Evolutionary conservation across 106 monocot genomes (phyloP).

Genomic region (Allium sativum): DNA sequence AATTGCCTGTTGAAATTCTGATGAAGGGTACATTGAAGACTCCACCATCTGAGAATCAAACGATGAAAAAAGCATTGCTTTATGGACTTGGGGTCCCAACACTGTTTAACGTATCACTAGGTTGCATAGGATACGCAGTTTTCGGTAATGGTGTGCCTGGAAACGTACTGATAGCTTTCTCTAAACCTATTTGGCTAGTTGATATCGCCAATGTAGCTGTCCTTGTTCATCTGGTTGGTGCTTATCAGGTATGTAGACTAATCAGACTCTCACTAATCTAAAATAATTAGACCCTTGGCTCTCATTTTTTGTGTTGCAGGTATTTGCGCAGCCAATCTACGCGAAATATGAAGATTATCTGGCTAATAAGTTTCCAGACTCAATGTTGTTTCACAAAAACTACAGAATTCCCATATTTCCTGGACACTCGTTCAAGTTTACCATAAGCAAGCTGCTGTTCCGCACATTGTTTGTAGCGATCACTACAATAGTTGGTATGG

Average conservation of each 20-base stretch:
- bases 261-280: no score
- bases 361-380: constrained; percentile 30
- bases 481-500: constrained; percentile 42
- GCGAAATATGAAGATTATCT: constrained; percentile 53
- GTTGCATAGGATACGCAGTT: constrained; percentile 45
- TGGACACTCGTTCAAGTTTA: constrained; percentile 20
- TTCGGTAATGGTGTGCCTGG: constrained; percentile 55
- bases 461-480: constrained; percentile 40
- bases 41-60: constrained; percentile 62
- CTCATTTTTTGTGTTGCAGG: constrained; percentile 11
- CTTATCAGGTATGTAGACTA: constrained; percentile 42
- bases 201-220: constrained; percentile 52
- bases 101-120: constrained; percentile 55
- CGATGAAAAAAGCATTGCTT: constrained; percentile 33
- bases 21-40: constrained; percentile 58
- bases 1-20: neutral
- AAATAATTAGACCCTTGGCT: no score
- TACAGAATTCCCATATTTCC: constrained; percentile 29
- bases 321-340: constrained; percentile 50
- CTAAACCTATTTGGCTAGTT: constrained; percentile 62
- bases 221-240: constrained; percentile 51
- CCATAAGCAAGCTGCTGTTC: constrained; percentile 36
- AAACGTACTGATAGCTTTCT: constrained; percentile 50
- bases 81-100: constrained; percentile 15
- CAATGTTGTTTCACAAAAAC: constrained; percentile 25